Conservation (phyloP, 768 basidiomycete species). For the Amanita pallidorosea region DNA sequence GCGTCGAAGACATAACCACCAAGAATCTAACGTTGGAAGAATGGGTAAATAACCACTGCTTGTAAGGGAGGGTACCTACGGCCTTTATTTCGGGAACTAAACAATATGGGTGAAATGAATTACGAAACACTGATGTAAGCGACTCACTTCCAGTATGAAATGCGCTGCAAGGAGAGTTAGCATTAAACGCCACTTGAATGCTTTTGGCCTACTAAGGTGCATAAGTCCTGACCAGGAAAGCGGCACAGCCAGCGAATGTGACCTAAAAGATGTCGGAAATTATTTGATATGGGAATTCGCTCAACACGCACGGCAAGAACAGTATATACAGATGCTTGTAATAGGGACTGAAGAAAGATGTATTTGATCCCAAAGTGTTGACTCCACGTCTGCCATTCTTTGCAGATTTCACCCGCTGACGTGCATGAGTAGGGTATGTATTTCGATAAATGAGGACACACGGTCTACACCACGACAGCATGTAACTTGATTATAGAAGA, state of each 20-base stretch:
- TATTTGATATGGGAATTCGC: neutral
- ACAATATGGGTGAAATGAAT: neutral
- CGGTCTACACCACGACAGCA: conserved; percentile 62
- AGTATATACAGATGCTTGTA: conserved; percentile 59
- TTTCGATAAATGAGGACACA: conserved; percentile 19
- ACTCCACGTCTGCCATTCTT: conserved; percentile 62
- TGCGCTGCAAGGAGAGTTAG: conserved; percentile 30
- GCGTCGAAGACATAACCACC: conserved; percentile 81
- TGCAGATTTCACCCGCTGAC: conserved; percentile 56
- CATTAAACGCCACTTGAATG: neutral
- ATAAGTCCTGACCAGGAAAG: conserved; percentile 50
- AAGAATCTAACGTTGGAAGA: conserved; percentile 39
- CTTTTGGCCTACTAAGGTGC: conserved; percentile 51
- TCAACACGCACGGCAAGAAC: conserved; percentile 42
- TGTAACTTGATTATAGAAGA: conserved; percentile 62
- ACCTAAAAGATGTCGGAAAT: conserved; percentile 26
- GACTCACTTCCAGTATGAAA: conserved; percentile 73
- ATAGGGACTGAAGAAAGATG: conserved; percentile 48
- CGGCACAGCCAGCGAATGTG: conserved; percentile 51
- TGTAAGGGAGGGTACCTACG: conserved; percentile 24
- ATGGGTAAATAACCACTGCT: neutral
- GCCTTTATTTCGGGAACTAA: conserved; percentile 75
- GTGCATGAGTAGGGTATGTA: conserved; percentile 1
- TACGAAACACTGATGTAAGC: neutral
- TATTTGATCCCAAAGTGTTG: conserved; percentile 40